Evolutionary conservation across 129 eudicot species (phyloP), one percentile per base, ranked within the genome.

Genomic region (Ambrosia artemisiifolia): DNA sequence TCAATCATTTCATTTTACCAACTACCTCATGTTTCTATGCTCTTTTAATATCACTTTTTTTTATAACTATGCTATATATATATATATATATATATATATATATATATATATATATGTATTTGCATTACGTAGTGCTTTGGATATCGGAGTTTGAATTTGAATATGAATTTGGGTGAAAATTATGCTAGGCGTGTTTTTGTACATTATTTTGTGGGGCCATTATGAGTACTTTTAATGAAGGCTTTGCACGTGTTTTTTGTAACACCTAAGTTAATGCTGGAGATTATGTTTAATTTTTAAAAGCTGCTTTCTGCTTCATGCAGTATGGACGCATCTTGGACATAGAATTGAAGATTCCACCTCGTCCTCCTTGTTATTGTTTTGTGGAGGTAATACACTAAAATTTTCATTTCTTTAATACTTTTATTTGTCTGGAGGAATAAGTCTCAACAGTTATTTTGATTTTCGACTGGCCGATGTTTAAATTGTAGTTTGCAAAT

Each of bases 281-380:
- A 76, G 17, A 20, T 20, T 20, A 35, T 77, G 33, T 47, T 50
- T 65, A 34, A 18, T 56, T 67, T 57, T 18, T 20, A 7, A 47
- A 83, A 14, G 36, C 60, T 30, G 35, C 13, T 63, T 70, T 56
- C n/a, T 54, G 48, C 46, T 49, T 77, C 60, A 68, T 81, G 89
- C 84, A 94, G 99, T 94, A 94, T 83, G 99, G 99, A 17, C 96
- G 94, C 67, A 84, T 94, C 65, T 71, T 88, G 83, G 99, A 94
- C 69, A 94, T 94, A 50, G 99, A 94, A 64, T 77, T 94, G 86
- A 94, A 94, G 88, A 82, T 90, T 63, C 99, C 97, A 67, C 91
- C 99, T 38, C 92, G 99, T 32, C 97, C 99, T 72, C 99, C 99
- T 65, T 90, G 97, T 75, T 94, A 82, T 77, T 86, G 89, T 82